Percentiles rank a stretch among this genome's conserved stretches.
Conservation (phyloP, 202 grass and related monocot genomes). For the Schoenoplectus tabernaemontani region DNA sequence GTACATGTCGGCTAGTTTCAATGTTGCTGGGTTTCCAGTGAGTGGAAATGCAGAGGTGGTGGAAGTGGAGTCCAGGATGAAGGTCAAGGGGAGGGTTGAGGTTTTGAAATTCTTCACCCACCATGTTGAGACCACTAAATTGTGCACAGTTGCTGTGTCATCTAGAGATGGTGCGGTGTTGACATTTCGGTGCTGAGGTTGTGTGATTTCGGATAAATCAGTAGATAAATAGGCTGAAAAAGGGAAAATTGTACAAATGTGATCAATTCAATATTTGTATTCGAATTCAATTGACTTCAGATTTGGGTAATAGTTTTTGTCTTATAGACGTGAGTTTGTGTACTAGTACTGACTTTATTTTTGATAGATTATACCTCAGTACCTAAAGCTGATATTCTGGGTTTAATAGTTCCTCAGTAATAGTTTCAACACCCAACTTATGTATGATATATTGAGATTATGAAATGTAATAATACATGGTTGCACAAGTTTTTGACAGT, state of each 20-base stretch:
- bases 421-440: too few relatives aligned
- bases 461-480: too few relatives aligned
- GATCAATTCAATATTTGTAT: conserved; percentile 6
- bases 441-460: too few relatives aligned
- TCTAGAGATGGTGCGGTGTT: conserved; percentile 51
- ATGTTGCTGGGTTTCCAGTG: conserved; percentile 48
- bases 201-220: background rate
- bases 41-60: conserved; percentile 29
- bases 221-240: conserved; percentile 8
- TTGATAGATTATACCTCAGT: too few relatives aligned
- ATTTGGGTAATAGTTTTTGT: background rate
- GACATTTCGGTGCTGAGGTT: conserved; percentile 62
- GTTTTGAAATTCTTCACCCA: conserved; percentile 75
- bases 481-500: background rate
- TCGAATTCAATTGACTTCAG: conserved; percentile 4
- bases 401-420: too few relatives aligned
- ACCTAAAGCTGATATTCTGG: too few relatives aligned
- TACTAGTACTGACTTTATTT: too few relatives aligned
- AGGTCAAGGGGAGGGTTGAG: conserved; percentile 55
- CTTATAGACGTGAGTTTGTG: too few relatives aligned
- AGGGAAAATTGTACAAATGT: conserved; percentile 10
- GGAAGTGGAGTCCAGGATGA: conserved; percentile 66
- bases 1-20: conserved; percentile 70
- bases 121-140: conserved; percentile 55
- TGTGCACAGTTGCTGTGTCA: conserved; percentile 59